Evolutionary conservation across 768 basidiomycete species (phyloP).

Genomic region (Kwoniella pini): DNA sequence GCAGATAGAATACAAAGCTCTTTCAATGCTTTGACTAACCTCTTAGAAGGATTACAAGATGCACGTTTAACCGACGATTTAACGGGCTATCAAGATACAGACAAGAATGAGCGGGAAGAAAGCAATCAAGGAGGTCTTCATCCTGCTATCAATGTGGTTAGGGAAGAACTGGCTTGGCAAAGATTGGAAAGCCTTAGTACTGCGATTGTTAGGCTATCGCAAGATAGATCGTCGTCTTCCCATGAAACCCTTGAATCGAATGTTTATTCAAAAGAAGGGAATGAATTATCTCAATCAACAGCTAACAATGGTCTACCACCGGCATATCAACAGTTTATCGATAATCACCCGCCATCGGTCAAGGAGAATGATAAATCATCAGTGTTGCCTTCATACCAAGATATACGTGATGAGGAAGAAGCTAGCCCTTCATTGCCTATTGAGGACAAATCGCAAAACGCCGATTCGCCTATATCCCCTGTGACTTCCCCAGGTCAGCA

Average conservation of each 20-base stretch:
- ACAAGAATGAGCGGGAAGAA: not conserved
- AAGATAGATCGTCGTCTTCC: not conserved
- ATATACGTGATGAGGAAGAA: not conserved
- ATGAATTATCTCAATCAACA: too few species aligned
- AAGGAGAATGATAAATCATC: not conserved
- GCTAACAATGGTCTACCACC: slow-evolving; percentile 1
- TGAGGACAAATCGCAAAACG: not conserved
- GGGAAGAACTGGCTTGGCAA: slow-evolving; percentile 31
- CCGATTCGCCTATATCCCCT: too few species aligned
- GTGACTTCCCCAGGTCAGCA: not conserved
- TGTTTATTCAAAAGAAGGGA: too few species aligned
- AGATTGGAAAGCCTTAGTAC: slow-evolving; percentile 29
- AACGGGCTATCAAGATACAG: too few species aligned
- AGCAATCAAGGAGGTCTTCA: slow-evolving; percentile 11
- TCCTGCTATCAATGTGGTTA: slow-evolving; percentile 27
- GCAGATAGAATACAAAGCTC: slow-evolving; percentile 1
- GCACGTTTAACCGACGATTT: not conserved
- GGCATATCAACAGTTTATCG: not conserved
- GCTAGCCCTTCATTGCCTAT: not conserved
- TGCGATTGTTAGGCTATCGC: slow-evolving; percentile 12
- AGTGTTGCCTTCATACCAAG: not conserved
- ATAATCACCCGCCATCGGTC: not conserved
- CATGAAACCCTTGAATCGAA: too few species aligned
- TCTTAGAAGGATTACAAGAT: slow-evolving; percentile 3
- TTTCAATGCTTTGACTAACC: slow-evolving; percentile 9